A percentile compares a stretch with the other conserved stretches of the same genome.
Evolutionary conservation across 495 filamentous ascomycete genomes (phyloP).

Genomic region (Clavariopsis aquatica): DNA sequence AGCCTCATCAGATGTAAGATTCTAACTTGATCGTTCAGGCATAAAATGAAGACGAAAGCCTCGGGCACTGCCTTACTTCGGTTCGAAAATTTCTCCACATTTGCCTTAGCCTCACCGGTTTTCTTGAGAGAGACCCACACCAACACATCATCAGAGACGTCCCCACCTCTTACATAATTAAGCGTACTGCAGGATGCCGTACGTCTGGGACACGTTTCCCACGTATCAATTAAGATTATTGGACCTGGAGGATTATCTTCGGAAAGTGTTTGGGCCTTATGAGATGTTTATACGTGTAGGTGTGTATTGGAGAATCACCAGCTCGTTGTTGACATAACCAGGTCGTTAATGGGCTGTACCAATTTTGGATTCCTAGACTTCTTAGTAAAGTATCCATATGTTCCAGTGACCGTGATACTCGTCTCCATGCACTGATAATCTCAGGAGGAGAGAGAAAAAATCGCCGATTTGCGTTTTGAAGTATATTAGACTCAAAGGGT

Average conservation of each 20-base stretch:
- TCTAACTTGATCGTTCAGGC: background rate
- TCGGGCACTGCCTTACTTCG: background rate
- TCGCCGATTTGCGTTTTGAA: constrained; percentile 1
- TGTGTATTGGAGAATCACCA: background rate
- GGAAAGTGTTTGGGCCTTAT: background rate
- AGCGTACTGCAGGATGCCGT: constrained; percentile 2
- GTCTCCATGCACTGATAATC: background rate
- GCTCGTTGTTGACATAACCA: background rate
- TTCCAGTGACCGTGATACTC: background rate
- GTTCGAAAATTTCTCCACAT: background rate
- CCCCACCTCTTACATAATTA: background rate
- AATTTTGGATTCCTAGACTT: constrained; percentile 16
- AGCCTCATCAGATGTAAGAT: background rate
- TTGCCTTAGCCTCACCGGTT: background rate
- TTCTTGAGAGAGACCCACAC: background rate
- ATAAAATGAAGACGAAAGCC: background rate
- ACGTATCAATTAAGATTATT: constrained; percentile 8
- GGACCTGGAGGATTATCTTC: constrained; percentile 7
- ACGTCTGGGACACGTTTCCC: constrained; percentile 5
- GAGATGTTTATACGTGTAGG: constrained; percentile 10
- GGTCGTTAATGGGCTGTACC: constrained; percentile 12
- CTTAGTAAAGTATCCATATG: constrained; percentile 7
- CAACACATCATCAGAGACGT: background rate
- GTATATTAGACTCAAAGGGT: no score
- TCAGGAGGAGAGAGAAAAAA: background rate